Conservation (phyloP, 305 asterid species). For the Solanum aculeatissimum region DNA sequence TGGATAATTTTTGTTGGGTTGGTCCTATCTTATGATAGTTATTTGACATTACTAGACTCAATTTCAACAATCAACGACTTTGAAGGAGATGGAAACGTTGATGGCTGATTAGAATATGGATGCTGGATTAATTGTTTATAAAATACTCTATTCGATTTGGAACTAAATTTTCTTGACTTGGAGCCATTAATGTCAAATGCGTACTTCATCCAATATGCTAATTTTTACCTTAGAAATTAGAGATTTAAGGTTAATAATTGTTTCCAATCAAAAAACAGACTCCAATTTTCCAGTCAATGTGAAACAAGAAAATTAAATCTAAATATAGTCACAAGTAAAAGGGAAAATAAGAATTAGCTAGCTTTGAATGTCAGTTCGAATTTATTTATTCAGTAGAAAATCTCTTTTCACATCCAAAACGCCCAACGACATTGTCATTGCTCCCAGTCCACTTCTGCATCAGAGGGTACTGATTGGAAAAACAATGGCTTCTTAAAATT, state of each 20-base stretch:
- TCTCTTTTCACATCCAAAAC: neutral
- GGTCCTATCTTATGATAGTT: neutral
- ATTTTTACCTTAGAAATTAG: too few relatives aligned
- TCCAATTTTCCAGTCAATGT: neutral
- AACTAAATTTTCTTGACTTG: neutral
- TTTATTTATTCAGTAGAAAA: neutral
- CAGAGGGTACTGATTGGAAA: neutral
- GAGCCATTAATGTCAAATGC: neutral
- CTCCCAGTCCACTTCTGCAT: neutral
- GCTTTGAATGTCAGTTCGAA: neutral
- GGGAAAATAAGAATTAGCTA: neutral
- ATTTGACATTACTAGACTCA: neutral
- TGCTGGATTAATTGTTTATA: neutral
- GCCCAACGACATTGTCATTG: neutral
- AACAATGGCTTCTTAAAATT: neutral
- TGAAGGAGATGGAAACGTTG: neutral
- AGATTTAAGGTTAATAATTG: too few relatives aligned
- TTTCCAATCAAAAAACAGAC: too few relatives aligned
- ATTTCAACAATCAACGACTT: neutral
- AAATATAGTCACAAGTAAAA: neutral
- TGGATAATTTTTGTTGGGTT: neutral
- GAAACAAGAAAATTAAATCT: neutral
- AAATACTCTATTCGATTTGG: neutral
- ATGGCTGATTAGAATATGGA: neutral
- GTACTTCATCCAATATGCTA: neutral